phyloP scores from a whole-genome alignment of 371 early-diverging fungal genomes.

The Mucor velutinosus region DNA sequence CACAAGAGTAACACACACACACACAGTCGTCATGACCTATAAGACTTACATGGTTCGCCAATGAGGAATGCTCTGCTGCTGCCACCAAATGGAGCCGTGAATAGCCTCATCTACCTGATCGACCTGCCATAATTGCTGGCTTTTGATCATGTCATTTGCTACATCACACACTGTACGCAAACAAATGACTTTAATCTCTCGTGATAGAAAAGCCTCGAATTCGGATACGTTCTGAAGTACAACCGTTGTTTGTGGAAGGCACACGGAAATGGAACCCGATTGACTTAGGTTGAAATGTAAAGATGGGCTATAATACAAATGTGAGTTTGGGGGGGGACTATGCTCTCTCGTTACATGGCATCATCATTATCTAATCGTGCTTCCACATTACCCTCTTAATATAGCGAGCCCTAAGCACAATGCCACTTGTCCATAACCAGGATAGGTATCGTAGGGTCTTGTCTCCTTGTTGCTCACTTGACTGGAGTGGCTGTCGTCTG shows the following conservation, averaged over 20 bases:
- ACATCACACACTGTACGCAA: constrained; percentile 45
- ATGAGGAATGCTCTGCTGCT: constrained; percentile 20
- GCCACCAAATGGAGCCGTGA: constrained; percentile 42
- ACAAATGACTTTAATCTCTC: constrained; percentile 50
- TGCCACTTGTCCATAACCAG: constrained; percentile 33
- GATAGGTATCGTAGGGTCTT: constrained; percentile 29
- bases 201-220: constrained; percentile 44
- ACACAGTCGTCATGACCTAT: neutral
- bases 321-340: neutral
- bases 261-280: constrained; percentile 40
- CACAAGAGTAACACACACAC: neutral
- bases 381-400: constrained; percentile 42
- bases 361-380: neutral
- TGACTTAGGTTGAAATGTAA: constrained; percentile 36
- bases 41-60: constrained; percentile 46
- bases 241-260: constrained; percentile 46
- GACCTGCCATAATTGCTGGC: constrained; percentile 46
- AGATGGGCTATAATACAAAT: constrained; percentile 22
- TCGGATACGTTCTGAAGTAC: constrained; percentile 44
- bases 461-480: neutral
- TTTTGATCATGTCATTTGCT: constrained; percentile 46
- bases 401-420: constrained; percentile 37
- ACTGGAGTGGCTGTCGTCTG: neutral
- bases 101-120: constrained; percentile 52
- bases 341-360: neutral